These are phyloP conservation scores for Trichosanthes cucumerina DNA, from an alignment of 306 rosid genomes.

Conservation along the genomic window DNA sequence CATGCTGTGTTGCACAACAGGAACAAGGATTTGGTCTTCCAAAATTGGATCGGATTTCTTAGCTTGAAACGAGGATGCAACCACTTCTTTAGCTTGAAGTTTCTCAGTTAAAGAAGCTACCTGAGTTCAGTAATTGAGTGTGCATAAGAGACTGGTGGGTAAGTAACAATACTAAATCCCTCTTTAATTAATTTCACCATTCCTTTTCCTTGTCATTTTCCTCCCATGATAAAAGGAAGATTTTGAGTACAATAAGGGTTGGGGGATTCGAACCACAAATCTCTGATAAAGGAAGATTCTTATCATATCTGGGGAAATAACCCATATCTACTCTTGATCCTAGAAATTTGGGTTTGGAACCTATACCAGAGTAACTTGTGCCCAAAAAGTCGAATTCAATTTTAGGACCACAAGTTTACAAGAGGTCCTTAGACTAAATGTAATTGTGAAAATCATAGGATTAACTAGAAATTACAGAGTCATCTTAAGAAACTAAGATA, in stretches of 20 bases:
- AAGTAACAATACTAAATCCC: not conserved
- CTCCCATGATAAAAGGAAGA: not conserved
- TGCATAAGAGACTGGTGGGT: not conserved
- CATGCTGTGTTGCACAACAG: conserved; percentile 22
- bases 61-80: conserved; percentile 24
- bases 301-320: not conserved
- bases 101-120: conserved; percentile 62
- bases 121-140: conserved; percentile 23
- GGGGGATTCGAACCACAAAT: no score
- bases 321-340: not conserved
- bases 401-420: not conserved
- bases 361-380: not conserved
- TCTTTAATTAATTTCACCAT: conserved; percentile 1
- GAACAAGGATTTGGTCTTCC: conserved; percentile 20
- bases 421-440: not conserved
- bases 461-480: not conserved
- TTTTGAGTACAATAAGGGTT: no score
- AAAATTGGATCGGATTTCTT: conserved; percentile 31
- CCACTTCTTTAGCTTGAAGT: conserved; percentile 55
- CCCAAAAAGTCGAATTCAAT: not conserved
- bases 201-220: not conserved
- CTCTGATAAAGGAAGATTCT: not conserved
- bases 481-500: not conserved
- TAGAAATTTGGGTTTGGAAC: not conserved
- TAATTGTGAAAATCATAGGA: not conserved